Evolutionary conservation across 148 eudicot genomes (phyloP).

Genomic region (Salicornia ramosissima): DNA sequence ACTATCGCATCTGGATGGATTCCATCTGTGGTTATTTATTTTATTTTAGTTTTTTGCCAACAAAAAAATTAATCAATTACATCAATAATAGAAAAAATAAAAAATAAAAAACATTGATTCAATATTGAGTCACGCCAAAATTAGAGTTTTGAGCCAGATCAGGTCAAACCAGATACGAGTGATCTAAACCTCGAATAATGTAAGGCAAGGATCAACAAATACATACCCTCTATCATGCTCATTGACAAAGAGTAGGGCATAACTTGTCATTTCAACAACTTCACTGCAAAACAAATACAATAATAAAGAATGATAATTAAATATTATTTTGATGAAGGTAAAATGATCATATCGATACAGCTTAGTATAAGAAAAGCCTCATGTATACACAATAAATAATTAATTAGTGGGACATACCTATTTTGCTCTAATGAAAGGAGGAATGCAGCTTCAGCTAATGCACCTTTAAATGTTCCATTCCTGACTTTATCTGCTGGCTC

Average conservation of each 20-base stretch:
- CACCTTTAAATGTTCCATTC: slow-evolving; percentile 21
- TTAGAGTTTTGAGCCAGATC: too few relatives aligned
- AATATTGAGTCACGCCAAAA: too few relatives aligned
- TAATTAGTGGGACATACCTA: background rate
- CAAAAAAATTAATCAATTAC: background rate
- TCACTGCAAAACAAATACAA: slow-evolving; percentile 48
- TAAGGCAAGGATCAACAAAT: background rate
- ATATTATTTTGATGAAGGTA: background rate
- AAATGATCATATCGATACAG: too few relatives aligned
- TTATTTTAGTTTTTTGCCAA: too few relatives aligned
- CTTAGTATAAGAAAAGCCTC: too few relatives aligned
- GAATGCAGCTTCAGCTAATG: slow-evolving; percentile 34
- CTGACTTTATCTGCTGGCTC: background rate
- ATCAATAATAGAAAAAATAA: background rate
- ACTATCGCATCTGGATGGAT: slow-evolving; percentile 72
- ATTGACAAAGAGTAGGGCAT: slow-evolving; percentile 79
- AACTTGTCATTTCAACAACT: slow-evolving; percentile 79
- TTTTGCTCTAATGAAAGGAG: slow-evolving; percentile 15
- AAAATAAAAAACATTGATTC: too few relatives aligned
- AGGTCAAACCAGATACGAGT: too few relatives aligned
- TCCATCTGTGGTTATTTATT: slow-evolving; percentile 34
- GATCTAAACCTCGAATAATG: too few relatives aligned
- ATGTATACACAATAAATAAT: background rate
- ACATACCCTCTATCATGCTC: slow-evolving; percentile 41
- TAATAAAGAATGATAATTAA: background rate